Conservation (phyloP, 768 basidiomycete genomes). For the Suillus hirtellus region DNA sequence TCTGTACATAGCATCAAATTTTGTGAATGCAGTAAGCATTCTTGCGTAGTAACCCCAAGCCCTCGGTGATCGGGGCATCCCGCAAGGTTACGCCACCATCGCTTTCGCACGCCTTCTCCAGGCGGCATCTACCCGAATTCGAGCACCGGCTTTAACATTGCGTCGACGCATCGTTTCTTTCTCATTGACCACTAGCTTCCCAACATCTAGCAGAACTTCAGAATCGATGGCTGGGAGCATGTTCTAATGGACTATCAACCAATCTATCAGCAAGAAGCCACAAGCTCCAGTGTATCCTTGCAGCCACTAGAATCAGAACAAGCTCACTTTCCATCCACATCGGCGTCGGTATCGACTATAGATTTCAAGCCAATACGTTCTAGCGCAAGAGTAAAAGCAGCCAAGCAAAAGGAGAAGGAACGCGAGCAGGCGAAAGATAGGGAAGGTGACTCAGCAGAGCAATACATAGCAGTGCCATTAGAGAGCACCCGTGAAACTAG, state of each 20-base stretch:
- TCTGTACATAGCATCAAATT: neutral
- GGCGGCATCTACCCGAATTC: constrained; percentile 16
- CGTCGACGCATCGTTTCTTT: constrained; percentile 22
- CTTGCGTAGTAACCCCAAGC: constrained; percentile 8
- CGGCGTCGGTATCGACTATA: constrained; percentile 37
- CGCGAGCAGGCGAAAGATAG: constrained; percentile 55
- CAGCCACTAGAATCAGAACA: constrained; percentile 44
- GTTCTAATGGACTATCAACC: constrained; percentile 90
- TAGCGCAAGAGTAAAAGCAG: constrained; percentile 75
- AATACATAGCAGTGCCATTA: constrained; percentile 37
- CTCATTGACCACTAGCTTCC: constrained; percentile 26
- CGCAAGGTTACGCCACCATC: constrained; percentile 12
- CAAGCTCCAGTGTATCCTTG: constrained; percentile 57
- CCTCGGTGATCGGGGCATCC: constrained; percentile 10
- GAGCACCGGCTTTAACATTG: constrained; percentile 20
- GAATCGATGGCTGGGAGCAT: constrained; percentile 85
- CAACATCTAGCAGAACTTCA: constrained; percentile 19
- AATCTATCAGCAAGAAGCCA: constrained; percentile 69
- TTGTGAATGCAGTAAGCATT: neutral
- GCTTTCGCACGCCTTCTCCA: constrained; percentile 34
- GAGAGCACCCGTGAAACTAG: constrained; percentile 47
- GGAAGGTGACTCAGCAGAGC: constrained; percentile 51
- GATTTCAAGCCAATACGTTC: constrained; percentile 66
- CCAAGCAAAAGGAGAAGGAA: constrained; percentile 64
- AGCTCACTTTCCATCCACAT: constrained; percentile 36